Evolutionary conservation across 805 yeast species (phyloP).

Genomic region (Candida alai): DNA sequence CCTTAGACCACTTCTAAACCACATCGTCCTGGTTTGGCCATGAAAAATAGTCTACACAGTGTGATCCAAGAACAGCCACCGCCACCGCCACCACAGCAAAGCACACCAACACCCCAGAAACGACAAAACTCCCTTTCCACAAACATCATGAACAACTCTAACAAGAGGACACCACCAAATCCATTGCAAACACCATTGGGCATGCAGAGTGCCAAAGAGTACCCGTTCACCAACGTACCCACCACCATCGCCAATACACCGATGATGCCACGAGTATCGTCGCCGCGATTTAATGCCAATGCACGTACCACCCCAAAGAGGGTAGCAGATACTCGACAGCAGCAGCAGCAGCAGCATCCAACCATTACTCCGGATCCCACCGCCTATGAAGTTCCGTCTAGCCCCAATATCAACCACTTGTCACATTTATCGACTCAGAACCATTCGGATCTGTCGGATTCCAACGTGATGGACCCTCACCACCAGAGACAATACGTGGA

Average conservation of each 20-base stretch:
- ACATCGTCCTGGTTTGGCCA: no score
- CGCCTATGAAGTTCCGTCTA: slow-evolving; percentile 38
- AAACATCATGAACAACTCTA: slow-evolving; percentile 27
- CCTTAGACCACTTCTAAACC: no score
- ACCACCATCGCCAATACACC: slow-evolving; percentile 1
- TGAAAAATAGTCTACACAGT: no score
- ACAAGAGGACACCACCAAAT: slow-evolving; percentile 30
- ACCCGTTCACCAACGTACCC: slow-evolving; percentile 5
- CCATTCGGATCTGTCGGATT: slow-evolving; percentile 39
- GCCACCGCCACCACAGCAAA: not conserved
- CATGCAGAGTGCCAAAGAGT: slow-evolving; percentile 5
- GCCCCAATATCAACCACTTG: slow-evolving; percentile 31
- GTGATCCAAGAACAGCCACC: no score
- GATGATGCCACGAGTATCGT: not conserved
- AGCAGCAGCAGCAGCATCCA: slow-evolving; percentile 6
- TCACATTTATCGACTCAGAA: slow-evolving; percentile 25
- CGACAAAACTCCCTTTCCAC: slow-evolving; percentile 39
- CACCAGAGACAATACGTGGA: no score
- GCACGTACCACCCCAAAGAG: not conserved
- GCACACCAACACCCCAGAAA: slow-evolving; percentile 25
- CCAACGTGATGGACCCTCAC: slow-evolving; percentile 24
- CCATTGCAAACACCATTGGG: slow-evolving; percentile 14
- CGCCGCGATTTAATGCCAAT: slow-evolving; percentile 8
- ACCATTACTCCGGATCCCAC: slow-evolving; percentile 39
- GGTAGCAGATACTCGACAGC: slow-evolving; percentile 10